phyloP scores from a whole-genome alignment of 2,329 filamentous ascomycete genomes.

The Fusarium citri region DNA sequence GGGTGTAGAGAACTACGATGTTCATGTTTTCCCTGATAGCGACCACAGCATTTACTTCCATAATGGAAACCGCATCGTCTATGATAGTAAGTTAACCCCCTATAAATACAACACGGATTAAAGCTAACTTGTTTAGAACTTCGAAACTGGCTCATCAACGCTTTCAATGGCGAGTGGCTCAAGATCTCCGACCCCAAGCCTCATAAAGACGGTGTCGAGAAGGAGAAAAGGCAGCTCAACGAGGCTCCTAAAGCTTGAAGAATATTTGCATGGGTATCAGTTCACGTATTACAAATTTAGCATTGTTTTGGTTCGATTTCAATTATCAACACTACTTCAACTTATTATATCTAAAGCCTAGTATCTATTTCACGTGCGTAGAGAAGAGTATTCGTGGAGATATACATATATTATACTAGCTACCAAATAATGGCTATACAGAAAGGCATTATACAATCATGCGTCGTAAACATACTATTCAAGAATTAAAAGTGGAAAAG shows the following conservation, averaged over 20 bases:
- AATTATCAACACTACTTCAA: background rate
- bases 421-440: slow-evolving; percentile 1
- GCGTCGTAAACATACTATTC: slow-evolving; percentile 3
- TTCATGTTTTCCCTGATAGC: slow-evolving; percentile 96
- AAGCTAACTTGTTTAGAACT: slow-evolving; percentile 65
- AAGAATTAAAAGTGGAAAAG: slow-evolving; percentile 15
- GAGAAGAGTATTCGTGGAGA: background rate
- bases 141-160: slow-evolving; percentile 92
- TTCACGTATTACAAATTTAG: background rate
- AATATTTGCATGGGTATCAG: background rate
- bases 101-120: background rate
- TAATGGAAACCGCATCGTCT: slow-evolving; percentile 90
- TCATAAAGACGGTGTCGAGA: slow-evolving; percentile 46
- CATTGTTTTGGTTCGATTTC: background rate
- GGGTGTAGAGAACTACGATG: slow-evolving; percentile 91
- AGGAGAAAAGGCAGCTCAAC: slow-evolving; percentile 33
- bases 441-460: slow-evolving; percentile 3
- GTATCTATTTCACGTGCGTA: background rate
- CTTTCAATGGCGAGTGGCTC: slow-evolving; percentile 97
- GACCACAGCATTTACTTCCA: slow-evolving; percentile 97
- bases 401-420: background rate
- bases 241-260: background rate
- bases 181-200: slow-evolving; percentile 65
- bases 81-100: slow-evolving; percentile 77
- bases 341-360: background rate